Evolutionary conservation across 2,329 filamentous ascomycete genomes (phyloP).

Genomic region (Epichloe scottii): DNA sequence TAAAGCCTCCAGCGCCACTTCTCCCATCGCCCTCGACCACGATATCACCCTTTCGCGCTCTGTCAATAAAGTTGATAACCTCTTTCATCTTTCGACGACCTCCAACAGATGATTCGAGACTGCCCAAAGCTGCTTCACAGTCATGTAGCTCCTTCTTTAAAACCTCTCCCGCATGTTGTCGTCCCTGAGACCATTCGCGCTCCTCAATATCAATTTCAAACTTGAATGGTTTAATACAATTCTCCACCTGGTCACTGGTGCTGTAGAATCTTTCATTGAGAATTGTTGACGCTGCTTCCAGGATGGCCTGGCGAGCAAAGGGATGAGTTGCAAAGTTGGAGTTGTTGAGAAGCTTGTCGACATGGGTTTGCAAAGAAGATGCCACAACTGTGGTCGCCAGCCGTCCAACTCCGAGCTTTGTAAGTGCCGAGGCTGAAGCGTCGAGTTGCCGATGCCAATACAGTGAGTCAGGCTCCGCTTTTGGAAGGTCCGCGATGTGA

Average conservation of each 20-base stretch:
- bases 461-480: slow-evolving; percentile 69
- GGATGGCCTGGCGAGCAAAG: slow-evolving; percentile 85
- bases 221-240: slow-evolving; percentile 98
- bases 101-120: slow-evolving; percentile 65
- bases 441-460: slow-evolving; percentile 95
- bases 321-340: slow-evolving; percentile 86
- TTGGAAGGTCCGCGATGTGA: slow-evolving; percentile 65
- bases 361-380: slow-evolving; percentile 70
- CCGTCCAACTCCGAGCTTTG: slow-evolving; percentile 86
- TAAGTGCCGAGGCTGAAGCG: slow-evolving; percentile 77
- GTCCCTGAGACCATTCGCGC: slow-evolving; percentile 72
- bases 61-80: slow-evolving; percentile 84
- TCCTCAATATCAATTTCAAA: slow-evolving; percentile 94
- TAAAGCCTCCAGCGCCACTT: slow-evolving; percentile 88
- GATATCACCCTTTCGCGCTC: slow-evolving; percentile 74
- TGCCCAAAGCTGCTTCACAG: slow-evolving; percentile 66
- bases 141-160: slow-evolving; percentile 81
- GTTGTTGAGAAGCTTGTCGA: slow-evolving; percentile 63
- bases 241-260: slow-evolving; percentile 95
- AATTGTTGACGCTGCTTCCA: slow-evolving; percentile 78
- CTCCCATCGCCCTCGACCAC: slow-evolving; percentile 70
- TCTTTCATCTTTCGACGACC: slow-evolving; percentile 77
- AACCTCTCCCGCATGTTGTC: slow-evolving; percentile 68
- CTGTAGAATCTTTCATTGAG: slow-evolving; percentile 92
- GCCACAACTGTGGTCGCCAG: slow-evolving; percentile 87